Conservation (phyloP, 2,329 filamentous ascomycete species). For the Diaporthe sp. region DNA sequence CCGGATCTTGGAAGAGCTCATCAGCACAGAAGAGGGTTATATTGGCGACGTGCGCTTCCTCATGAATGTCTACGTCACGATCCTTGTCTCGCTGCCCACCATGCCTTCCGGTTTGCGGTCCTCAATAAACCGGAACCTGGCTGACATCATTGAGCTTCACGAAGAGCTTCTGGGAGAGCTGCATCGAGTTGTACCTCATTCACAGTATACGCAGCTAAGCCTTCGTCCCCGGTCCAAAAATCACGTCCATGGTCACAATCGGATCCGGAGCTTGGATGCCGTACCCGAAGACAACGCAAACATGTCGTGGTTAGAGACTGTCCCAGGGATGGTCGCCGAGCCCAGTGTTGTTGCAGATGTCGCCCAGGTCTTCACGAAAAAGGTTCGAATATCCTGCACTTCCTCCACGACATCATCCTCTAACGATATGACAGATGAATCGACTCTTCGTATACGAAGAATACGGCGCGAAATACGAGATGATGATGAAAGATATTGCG, state of each 20-base stretch:
- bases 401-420: not conserved
- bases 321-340: constrained; percentile 67
- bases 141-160: constrained; percentile 85
- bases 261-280: constrained; percentile 63
- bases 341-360: constrained; percentile 71
- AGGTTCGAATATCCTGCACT: constrained; percentile 53
- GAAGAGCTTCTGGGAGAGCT: constrained; percentile 84
- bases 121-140: constrained; percentile 83
- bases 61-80: constrained; percentile 84
- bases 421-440: constrained; percentile 69
- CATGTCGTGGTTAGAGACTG: constrained; percentile 57
- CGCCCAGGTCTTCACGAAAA: constrained; percentile 70
- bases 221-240: constrained; percentile 36
- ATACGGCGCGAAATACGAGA: constrained; percentile 90
- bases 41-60: constrained; percentile 89
- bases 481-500: constrained; percentile 83
- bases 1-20: constrained; percentile 85
- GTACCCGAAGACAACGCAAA: constrained; percentile 56
- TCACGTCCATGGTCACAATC: constrained; percentile 52
- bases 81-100: constrained; percentile 78
- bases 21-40: constrained; percentile 89
- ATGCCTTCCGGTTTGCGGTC: constrained; percentile 74
- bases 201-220: constrained; percentile 68
- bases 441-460: constrained; percentile 91
- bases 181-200: constrained; percentile 77